Conservation (phyloP, 2,329 filamentous ascomycete species). For the Neopestalotiopsis sp. region DNA sequence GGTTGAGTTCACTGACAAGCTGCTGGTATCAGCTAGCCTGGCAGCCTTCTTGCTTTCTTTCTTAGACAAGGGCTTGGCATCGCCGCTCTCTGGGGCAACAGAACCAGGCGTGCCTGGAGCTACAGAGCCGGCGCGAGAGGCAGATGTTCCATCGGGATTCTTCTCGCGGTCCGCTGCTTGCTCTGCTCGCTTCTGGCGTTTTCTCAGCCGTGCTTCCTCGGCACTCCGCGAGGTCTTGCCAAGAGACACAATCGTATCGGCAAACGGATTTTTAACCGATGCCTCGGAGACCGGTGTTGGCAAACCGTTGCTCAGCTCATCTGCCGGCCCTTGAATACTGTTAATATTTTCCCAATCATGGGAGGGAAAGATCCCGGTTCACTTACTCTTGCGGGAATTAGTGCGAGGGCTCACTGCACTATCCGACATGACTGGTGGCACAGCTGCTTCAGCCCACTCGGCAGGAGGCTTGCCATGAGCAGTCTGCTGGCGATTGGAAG, state of each 20-base stretch:
- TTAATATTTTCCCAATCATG: constrained; percentile 31
- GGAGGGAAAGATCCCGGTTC: constrained; percentile 17
- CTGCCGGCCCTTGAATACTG: constrained; percentile 44
- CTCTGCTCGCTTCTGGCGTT: constrained; percentile 66
- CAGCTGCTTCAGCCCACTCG: constrained; percentile 77
- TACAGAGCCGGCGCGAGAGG: constrained; percentile 59
- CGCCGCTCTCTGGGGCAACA: constrained; percentile 63
- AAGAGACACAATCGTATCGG: constrained; percentile 61
- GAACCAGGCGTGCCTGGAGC: constrained; percentile 67
- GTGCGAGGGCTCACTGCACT: constrained; percentile 57
- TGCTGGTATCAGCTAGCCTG: constrained; percentile 78
- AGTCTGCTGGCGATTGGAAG: constrained; percentile 74
- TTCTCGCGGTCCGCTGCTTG: constrained; percentile 54
- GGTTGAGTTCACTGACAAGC: constrained; percentile 83
- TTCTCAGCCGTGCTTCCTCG: constrained; percentile 74
- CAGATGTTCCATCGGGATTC: constrained; percentile 42
- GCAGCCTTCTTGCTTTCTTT: constrained; percentile 81
- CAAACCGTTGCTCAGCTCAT: constrained; percentile 44
- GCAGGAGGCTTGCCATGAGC: constrained; percentile 80
- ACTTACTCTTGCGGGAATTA: constrained; percentile 66
- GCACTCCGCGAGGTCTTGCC: constrained; percentile 70
- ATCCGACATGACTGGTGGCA: constrained; percentile 40
- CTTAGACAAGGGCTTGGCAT: constrained; percentile 74
- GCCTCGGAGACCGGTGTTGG: constrained; percentile 52
- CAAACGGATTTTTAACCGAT: constrained; percentile 54